phyloP scores from a whole-genome alignment of 1,284 basidiomycete genomes.

The Cutaneotrichosporon sp. region DNA sequence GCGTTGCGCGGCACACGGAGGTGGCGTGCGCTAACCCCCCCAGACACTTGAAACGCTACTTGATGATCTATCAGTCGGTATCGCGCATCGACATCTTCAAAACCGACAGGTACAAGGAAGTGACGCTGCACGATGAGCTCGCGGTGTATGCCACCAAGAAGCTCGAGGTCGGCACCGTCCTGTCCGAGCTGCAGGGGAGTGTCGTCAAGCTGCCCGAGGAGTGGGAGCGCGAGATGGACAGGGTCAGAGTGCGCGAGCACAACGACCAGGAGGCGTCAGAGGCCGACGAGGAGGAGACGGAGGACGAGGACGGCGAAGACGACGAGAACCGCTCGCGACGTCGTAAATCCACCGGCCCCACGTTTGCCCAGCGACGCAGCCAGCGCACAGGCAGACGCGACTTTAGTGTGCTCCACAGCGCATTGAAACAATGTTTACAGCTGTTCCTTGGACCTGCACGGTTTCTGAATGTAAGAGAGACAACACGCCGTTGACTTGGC shows the following conservation, averaged over 20 bases:
- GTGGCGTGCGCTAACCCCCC: neutral
- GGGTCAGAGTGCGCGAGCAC: constrained; percentile 32
- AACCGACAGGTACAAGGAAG: constrained; percentile 38
- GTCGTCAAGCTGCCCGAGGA: constrained; percentile 38
- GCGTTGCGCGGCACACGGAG: no score
- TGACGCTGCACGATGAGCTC: constrained; percentile 42
- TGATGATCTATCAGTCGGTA: constrained; percentile 31
- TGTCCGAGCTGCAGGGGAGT: constrained; percentile 40
- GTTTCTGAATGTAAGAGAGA: constrained; percentile 47
- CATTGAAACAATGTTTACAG: constrained; percentile 36
- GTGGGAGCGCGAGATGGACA: constrained; percentile 38
- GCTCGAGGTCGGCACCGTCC: constrained; percentile 25
- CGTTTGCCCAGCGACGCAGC: constrained; percentile 19
- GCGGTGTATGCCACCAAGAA: constrained; percentile 41
- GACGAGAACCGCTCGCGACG: neutral
- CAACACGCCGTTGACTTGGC: neutral
- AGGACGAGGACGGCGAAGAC: constrained; percentile 13
- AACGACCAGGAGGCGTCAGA: constrained; percentile 28
- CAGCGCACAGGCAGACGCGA: constrained; percentile 39
- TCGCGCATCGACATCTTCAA: constrained; percentile 44
- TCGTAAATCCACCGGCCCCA: neutral
- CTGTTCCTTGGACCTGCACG: constrained; percentile 48
- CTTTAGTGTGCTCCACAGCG: constrained; percentile 45
- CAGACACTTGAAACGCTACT: constrained; percentile 43
- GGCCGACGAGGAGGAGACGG: constrained; percentile 22